Base-by-base conservation (phyloP, 2,329 filamentous ascomycete genomes). In the Aspergillus sojae region DNA sequence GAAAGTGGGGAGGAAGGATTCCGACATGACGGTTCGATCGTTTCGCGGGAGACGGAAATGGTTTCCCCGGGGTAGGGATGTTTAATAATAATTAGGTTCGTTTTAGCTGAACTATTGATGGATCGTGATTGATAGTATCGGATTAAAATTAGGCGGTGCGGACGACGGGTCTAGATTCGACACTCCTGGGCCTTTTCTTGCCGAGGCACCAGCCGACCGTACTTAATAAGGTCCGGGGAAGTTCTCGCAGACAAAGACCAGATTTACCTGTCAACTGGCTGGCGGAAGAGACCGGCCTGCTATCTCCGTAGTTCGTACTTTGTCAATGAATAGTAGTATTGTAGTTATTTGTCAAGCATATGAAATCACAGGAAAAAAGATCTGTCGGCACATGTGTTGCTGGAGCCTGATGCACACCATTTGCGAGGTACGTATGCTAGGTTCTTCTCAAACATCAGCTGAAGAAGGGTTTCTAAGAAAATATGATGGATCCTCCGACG, bases 21-120 rank as follows among this genome's bases (percentile, higher is more conserved):
- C 67, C 65, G 61, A 63, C 56, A 28, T 58, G 57, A 59, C 59
- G 67, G 67, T 66, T 65, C 65, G 62, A 68, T 67, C 62, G 58
- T 55, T 55, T 39, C 32, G 52, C 52, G 32, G 52, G 32, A 57
- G 30, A 30, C 32, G 52, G 52, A 55, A 55, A n/a, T 26, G 34
- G n/a, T 21, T 60, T 50, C 34, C 19, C 32, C 57, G 48, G 48
- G 48, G 28, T 14, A 16, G 45, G 12, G 48, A 16, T 50, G 48
- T 52, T 52, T 52, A 52, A 61, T 41, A 46, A 57, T 56, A 21
- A 53, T 45, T 46, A 32, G 36, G 36, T 45, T 45, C n/a, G 39
- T 43, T 32, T 21, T 5, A 50, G 43, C 21, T 36, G 34, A 34
- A 61, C 58, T 60, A 63, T 63, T 57, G 62, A 58, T 30, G 50